phyloP scores from a whole-genome alignment of 2,329 filamentous ascomycete genomes.

The Claviceps sp. region DNA sequence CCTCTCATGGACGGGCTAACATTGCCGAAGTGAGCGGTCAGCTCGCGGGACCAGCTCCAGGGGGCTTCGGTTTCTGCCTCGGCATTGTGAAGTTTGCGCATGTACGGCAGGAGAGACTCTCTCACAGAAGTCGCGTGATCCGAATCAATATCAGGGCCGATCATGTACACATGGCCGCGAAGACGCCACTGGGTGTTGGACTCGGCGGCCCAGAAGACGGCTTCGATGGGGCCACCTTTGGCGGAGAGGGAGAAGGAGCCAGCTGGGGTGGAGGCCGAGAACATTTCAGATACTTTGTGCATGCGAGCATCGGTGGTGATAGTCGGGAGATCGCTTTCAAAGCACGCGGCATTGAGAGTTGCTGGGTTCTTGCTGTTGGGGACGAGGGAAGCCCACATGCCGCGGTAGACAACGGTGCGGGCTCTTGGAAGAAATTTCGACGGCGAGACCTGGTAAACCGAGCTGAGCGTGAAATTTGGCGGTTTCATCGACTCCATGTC shows the following conservation, averaged over 20 bases:
- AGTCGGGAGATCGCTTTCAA: constrained; percentile 63
- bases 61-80: constrained; percentile 16
- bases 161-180: constrained; percentile 59
- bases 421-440: constrained; percentile 38
- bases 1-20: constrained; percentile 68
- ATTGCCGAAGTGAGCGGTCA: constrained; percentile 86
- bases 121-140: constrained; percentile 34
- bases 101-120: constrained; percentile 45
- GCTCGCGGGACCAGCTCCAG: constrained; percentile 70
- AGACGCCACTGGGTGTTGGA: constrained; percentile 73
- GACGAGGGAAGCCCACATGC: constrained; percentile 65
- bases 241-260: constrained; percentile 24
- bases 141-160: constrained; percentile 54
- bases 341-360: constrained; percentile 53
- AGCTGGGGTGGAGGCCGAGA: constrained; percentile 27
- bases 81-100: constrained; percentile 31
- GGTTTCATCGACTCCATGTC: constrained; percentile 33
- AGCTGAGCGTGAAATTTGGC: constrained; percentile 38
- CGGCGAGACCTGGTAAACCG: constrained; percentile 26
- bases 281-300: constrained; percentile 67
- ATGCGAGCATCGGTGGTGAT: constrained; percentile 85
- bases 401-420: constrained; percentile 73
- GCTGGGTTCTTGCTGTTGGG: constrained; percentile 61
- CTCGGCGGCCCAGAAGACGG: constrained; percentile 66
- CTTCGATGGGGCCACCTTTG: constrained; percentile 63